phyloP scores from a whole-genome alignment of 495 filamentous ascomycete genomes.

The Cenococcum geophilum region DNA sequence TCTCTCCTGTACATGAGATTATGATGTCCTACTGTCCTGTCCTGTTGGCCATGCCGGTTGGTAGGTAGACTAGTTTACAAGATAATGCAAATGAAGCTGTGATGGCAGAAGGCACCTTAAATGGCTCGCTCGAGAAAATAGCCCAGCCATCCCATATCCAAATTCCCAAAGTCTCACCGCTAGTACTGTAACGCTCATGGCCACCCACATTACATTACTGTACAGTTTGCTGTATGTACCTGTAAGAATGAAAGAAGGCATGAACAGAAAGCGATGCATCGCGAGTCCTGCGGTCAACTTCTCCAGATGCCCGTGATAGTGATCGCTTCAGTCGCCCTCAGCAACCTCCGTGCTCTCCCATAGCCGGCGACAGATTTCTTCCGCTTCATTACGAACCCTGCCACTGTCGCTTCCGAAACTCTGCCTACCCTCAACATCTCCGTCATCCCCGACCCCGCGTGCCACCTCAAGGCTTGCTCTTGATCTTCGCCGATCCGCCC shows the following conservation, averaged over 20 bases:
- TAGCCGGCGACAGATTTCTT: slow-evolving; percentile 32
- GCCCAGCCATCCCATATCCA: not conserved
- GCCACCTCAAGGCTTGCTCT: slow-evolving; percentile 26
- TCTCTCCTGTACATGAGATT: not conserved
- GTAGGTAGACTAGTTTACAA: not conserved
- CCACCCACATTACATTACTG: not conserved
- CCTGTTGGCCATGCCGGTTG: not conserved
- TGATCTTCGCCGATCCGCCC: slow-evolving; percentile 16
- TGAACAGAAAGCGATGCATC: not conserved
- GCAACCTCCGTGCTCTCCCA: slow-evolving; percentile 30
- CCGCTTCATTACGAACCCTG: slow-evolving; percentile 24
- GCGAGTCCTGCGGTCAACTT: not conserved
- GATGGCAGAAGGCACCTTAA: not conserved
- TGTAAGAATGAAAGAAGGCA: not conserved
- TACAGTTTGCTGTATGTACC: not conserved
- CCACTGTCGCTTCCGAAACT: slow-evolving; percentile 27
- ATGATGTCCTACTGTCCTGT: not conserved
- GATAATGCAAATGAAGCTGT: not conserved
- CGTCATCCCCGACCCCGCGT: slow-evolving; percentile 17
- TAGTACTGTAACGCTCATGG: not conserved
- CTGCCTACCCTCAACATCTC: slow-evolving; percentile 21
- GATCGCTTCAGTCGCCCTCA: slow-evolving; percentile 24
- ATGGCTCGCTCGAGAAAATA: not conserved
- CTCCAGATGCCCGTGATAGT: not conserved
- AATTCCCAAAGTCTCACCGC: not conserved